These are phyloP conservation scores for Lasiosphaeria hispida DNA, from an alignment of 495 filamentous ascomycete genomes.

Conservation along the genomic window DNA sequence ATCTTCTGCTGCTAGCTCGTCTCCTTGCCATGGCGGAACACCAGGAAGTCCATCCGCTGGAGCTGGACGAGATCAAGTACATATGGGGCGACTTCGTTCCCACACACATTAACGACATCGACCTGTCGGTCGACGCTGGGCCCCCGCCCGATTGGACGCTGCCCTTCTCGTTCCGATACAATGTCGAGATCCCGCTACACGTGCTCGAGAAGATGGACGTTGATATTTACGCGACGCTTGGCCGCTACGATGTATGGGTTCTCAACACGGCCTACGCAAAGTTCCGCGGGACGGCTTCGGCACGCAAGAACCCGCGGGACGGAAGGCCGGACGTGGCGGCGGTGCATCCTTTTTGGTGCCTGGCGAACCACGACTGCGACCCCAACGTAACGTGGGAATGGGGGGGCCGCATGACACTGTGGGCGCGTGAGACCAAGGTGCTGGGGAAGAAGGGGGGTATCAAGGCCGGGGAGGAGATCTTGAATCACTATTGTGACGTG, in stretches of 20 bases:
- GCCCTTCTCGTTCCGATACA: slow-evolving; percentile 84
- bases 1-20: slow-evolving; percentile 74
- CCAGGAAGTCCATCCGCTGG: slow-evolving; percentile 78
- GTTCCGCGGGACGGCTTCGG: slow-evolving; percentile 88
- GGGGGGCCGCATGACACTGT: slow-evolving; percentile 77
- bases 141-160: slow-evolving; percentile 64
- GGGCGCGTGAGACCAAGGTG: slow-evolving; percentile 42
- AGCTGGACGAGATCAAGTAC: slow-evolving; percentile 80
- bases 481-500: slow-evolving; percentile 95
- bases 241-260: slow-evolving; percentile 80
- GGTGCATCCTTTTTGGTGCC: slow-evolving; percentile 54
- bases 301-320: slow-evolving; percentile 67
- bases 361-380: slow-evolving; percentile 90
- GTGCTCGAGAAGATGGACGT: slow-evolving; percentile 88
- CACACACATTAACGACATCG: slow-evolving; percentile 47
- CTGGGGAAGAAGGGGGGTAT: slow-evolving; percentile 54
- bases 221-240: slow-evolving; percentile 69
- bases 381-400: slow-evolving; percentile 95
- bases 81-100: slow-evolving; percentile 83
- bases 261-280: slow-evolving; percentile 91
- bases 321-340: slow-evolving; percentile 77
- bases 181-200: slow-evolving; percentile 78
- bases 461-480: slow-evolving; percentile 72
- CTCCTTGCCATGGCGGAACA: slow-evolving; percentile 81
- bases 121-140: slow-evolving; percentile 46